Conservation (phyloP, 129 eudicot genomes). For the Artemisia annua region DNA sequence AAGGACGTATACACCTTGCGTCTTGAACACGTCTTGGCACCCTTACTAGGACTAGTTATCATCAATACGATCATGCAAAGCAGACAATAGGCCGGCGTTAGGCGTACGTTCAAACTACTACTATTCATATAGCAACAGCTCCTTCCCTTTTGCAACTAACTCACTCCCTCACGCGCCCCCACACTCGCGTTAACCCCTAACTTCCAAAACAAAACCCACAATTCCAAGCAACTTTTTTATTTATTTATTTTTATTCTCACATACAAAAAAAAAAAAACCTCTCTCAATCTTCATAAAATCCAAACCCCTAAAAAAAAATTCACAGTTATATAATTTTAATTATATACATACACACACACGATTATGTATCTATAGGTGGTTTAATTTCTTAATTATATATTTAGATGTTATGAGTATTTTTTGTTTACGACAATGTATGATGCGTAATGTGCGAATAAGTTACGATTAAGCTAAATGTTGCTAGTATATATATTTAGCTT, state of each 20-base stretch:
- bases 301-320: conserved; percentile 56
- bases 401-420: too few species aligned
- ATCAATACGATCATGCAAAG: not conserved
- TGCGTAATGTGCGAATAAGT: not conserved
- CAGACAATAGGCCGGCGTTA: conserved; percentile 12
- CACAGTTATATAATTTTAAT: too few species aligned
- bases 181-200: conserved; percentile 18
- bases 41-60: too few species aligned
- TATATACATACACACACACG: conserved; percentile 7
- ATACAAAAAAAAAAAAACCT: not conserved
- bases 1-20: too few species aligned
- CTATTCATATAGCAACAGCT: conserved; percentile 30
- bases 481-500: not conserved
- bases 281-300: conserved; percentile 22
- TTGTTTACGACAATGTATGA: conserved; percentile 46
- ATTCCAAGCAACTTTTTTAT: conserved; percentile 7
- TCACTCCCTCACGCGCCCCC: conserved; percentile 34
- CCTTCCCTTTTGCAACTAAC: conserved; percentile 35
- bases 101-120: conserved; percentile 27
- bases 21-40: too few species aligned
- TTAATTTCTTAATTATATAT: not conserved
- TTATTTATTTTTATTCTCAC: conserved; percentile 11
- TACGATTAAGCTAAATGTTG: too few species aligned
- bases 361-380: conserved; percentile 1
- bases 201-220: conserved; percentile 26